Conservation (phyloP, 176 grass and related monocot species). For the Musa troglodytarum region DNA sequence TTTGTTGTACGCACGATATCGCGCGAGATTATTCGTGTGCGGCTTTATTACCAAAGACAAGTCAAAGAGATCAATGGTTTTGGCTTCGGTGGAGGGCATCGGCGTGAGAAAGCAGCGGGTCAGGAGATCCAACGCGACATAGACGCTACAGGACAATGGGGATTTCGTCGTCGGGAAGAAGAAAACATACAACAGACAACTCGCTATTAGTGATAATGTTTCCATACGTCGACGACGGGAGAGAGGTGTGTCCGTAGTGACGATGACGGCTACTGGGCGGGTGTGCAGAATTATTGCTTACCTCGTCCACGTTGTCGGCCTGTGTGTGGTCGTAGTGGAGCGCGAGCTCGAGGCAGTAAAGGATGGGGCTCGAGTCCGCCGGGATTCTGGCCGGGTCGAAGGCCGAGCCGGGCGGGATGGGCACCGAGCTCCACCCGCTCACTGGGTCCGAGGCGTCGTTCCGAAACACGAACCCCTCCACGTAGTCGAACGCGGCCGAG, state of each 20-base stretch:
- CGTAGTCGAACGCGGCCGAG: constrained; percentile 51
- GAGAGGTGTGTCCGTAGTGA: constrained; percentile 30
- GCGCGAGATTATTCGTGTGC: not conserved
- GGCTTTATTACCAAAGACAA: too few relatives aligned
- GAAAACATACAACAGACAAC: not conserved
- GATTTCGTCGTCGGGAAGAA: not conserved
- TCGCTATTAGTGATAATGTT: not conserved
- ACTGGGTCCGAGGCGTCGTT: constrained; percentile 57
- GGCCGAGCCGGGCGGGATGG: constrained; percentile 30
- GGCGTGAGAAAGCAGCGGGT: not conserved
- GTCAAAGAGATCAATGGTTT: not conserved
- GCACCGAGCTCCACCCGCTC: constrained; percentile 75
- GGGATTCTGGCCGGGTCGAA: constrained; percentile 51
- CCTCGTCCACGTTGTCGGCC: constrained; percentile 46
- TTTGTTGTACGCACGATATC: not conserved
- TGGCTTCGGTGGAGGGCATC: not conserved
- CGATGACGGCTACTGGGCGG: not conserved
- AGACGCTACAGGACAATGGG: not conserved
- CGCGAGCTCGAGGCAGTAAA: constrained; percentile 93
- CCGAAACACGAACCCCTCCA: constrained; percentile 81
- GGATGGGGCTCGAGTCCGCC: constrained; percentile 40
- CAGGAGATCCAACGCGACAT: not conserved
- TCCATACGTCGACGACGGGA: not conserved
- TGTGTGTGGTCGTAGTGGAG: constrained; percentile 43
- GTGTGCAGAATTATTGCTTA: constrained; percentile 8